phyloP scores from a whole-genome alignment of 805 yeast genomes.

The Debaryomyces tyrocola region DNA sequence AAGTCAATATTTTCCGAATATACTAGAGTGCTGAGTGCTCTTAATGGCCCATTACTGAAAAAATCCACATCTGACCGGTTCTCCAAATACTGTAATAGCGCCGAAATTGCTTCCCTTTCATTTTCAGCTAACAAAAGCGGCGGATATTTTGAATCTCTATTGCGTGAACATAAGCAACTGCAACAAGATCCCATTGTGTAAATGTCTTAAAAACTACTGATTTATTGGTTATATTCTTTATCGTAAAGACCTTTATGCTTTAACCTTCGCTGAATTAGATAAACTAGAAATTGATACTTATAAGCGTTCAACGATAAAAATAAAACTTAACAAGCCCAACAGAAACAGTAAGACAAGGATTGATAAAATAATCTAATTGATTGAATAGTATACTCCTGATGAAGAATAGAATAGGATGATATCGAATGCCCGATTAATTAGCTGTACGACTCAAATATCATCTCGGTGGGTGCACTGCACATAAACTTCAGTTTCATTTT shows the following conservation, averaged over 20 bases:
- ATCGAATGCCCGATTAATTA: neutral
- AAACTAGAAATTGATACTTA: too few relatives aligned
- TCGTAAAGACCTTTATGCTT: neutral
- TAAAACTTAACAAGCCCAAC: too few relatives aligned
- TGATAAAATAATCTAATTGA: neutral
- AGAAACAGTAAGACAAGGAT: neutral
- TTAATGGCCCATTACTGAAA: slow-evolving; percentile 79
- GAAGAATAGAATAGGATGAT: neutral
- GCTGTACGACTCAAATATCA: neutral
- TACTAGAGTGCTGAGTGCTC: slow-evolving; percentile 88
- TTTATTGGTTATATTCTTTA: neutral
- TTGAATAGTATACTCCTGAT: neutral
- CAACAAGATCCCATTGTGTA: slow-evolving; percentile 43
- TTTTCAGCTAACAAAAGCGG: slow-evolving; percentile 85
- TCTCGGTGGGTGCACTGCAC: neutral
- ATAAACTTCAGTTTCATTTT: neutral
- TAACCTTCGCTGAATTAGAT: neutral
- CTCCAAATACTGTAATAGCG: slow-evolving; percentile 83
- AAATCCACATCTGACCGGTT: slow-evolving; percentile 86
- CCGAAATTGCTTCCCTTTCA: slow-evolving; percentile 94
- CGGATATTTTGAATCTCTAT: slow-evolving; percentile 62
- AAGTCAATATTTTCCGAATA: slow-evolving; percentile 93
- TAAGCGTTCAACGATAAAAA: too few relatives aligned
- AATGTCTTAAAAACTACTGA: neutral
- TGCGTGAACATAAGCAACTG: slow-evolving; percentile 41